Percentiles rank a stretch among this genome's conserved stretches.
These are phyloP conservation scores for Phaeosphaeria sp. DNA, from an alignment of 2,329 filamentous ascomycete genomes.

Conservation along the genomic window DNA sequence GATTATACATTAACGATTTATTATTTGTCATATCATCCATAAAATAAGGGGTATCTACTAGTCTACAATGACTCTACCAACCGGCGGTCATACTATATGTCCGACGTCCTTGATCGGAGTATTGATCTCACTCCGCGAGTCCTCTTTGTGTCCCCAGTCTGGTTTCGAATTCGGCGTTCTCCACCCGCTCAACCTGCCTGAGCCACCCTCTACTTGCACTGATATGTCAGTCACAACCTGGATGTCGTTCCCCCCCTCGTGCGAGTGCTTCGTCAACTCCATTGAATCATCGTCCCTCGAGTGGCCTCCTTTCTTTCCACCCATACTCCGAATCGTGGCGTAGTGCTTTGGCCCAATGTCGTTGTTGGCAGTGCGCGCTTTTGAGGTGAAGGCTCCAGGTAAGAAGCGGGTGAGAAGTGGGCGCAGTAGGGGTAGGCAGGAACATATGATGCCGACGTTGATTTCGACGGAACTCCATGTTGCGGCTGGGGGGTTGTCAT, in stretches of 20 bases:
- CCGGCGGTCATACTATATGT: background rate
- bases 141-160: conserved; percentile 3
- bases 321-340: conserved; percentile 19
- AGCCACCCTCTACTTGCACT: conserved; percentile 22
- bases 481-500: conserved; percentile 42
- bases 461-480: conserved; percentile 40
- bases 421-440: conserved; percentile 39
- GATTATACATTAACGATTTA: background rate
- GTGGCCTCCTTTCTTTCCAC: conserved; percentile 7
- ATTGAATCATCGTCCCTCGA: conserved; percentile 8
- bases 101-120: conserved; percentile 16
- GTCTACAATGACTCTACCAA: too few relatives aligned
- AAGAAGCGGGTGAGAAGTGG: conserved; percentile 34
- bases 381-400: conserved; percentile 29
- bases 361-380: conserved; percentile 9
- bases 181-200: conserved; percentile 12
- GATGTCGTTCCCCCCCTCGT: conserved; percentile 23
- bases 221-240: conserved; percentile 34
- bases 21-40: background rate
- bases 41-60: too few relatives aligned
- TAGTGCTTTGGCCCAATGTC: conserved; percentile 11
- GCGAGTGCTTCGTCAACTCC: conserved; percentile 10
- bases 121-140: conserved; percentile 9
- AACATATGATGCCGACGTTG: conserved; percentile 44
- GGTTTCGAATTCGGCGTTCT: conserved; percentile 5